phyloP scores from a whole-genome alignment of 2,329 filamentous ascomycete genomes.

The Ascochyta clinopodiicola region DNA sequence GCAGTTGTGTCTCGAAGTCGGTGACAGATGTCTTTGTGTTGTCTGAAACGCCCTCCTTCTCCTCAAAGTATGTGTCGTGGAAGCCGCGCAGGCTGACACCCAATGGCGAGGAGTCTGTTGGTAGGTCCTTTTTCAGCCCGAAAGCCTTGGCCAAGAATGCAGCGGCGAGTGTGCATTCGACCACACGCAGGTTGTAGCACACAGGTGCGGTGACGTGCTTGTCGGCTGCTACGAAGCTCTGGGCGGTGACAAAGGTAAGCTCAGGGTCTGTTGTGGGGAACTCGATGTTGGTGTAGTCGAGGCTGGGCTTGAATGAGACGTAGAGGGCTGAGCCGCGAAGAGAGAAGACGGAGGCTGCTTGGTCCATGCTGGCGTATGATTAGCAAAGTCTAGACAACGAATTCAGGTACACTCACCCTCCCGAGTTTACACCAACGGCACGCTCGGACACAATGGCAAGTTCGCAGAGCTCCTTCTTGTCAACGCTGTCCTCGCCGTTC shows the following conservation, averaged over 20 bases:
- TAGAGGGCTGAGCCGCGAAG: slow-evolving; percentile 84
- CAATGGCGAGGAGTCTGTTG: slow-evolving; percentile 80
- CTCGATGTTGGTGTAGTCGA: slow-evolving; percentile 77
- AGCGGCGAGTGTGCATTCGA: slow-evolving; percentile 91
- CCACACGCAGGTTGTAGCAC: slow-evolving; percentile 95
- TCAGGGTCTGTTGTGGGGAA: slow-evolving; percentile 84
- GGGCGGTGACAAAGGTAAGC: slow-evolving; percentile 89
- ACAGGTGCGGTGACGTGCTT: slow-evolving; percentile 93
- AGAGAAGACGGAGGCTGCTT: slow-evolving; percentile 94
- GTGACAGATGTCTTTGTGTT: slow-evolving; percentile 55
- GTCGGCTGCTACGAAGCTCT: slow-evolving; percentile 92
- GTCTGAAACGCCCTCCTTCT: slow-evolving; percentile 55
- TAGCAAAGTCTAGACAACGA: slow-evolving; percentile 16
- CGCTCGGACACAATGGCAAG: slow-evolving; percentile 94
- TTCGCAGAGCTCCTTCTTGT: slow-evolving; percentile 92
- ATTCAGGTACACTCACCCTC: slow-evolving; percentile 66
- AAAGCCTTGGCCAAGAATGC: slow-evolving; percentile 67
- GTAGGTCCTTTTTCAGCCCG: slow-evolving; percentile 65
- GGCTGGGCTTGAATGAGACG: slow-evolving; percentile 83
- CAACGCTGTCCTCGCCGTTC: slow-evolving; percentile 77
- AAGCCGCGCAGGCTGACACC: slow-evolving; percentile 85
- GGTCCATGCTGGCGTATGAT: slow-evolving; percentile 77
- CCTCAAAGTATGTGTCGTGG: slow-evolving; percentile 79
- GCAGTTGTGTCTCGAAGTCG: slow-evolving; percentile 68
- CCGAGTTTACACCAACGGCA: slow-evolving; percentile 93